Base-by-base conservation (phyloP, 164 flowering plant species). In the Euptelea pleiosperma region DNA sequence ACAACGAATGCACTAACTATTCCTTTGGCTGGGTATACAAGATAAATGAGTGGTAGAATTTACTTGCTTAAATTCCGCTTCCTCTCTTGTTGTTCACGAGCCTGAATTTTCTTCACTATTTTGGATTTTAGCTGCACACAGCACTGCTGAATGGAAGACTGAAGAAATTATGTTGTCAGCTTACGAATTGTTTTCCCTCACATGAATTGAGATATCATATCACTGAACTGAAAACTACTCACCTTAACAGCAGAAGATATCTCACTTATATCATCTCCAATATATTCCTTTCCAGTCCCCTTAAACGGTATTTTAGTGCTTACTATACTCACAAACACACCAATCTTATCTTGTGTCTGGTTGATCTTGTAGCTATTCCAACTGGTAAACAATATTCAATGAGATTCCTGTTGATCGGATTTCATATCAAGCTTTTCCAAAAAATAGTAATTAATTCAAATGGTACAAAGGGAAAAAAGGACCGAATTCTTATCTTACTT, bases 251-350 rank as follows among this genome's bases (percentile, higher is more conserved):
- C 99, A 53, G 90, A 71, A 66, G 95, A 91, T 65, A 93, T 88
- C 68, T 93, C 99, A 66, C 70, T 85, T 50, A 91, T 93, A 68
- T 93, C 96, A 79, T 90, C 99, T 60, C 99, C 99, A 77, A 93
- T 93, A 61, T 93, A 93, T 71, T 93, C 99, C 71, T 90, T 93
- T 21, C 99, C 97, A 36, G 96, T 90, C 41, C 99, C 99, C 76
- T 93, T 93, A 60, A 93, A 93, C 40, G 99, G 99, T 47, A 93
- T 93, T 75, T 93, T 93, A 50, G 99, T 90, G 76, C 99, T 93
- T 3, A 93, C 99, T 60, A 90, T 82, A 80, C 97, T 93, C 65
- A 93, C 96, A 77, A 90, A 90, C 28, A 91, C 96, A 39, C 99
- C 97, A 58, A 94, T 82, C 72, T 86, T 94, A 57, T 94, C 99